These are phyloP conservation scores for Castanospermum australe DNA, from an alignment of 306 rosid genomes.

Conservation along the genomic window DNA sequence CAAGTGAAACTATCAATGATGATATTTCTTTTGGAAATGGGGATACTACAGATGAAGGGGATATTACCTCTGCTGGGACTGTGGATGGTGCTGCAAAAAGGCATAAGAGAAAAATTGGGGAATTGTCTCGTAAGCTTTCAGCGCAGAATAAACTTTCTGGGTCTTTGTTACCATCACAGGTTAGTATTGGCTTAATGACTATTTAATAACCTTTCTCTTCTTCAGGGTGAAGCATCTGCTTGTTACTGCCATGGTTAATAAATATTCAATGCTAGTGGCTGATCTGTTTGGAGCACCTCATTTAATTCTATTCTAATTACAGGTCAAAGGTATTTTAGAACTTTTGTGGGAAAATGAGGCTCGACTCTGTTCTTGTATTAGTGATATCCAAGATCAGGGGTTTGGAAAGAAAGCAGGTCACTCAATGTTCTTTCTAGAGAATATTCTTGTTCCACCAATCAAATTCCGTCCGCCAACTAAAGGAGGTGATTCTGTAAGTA, in stretches of 20 bases:
- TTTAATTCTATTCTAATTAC: constrained; percentile 21
- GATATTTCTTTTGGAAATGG: constrained; percentile 34
- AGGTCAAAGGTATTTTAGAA: constrained; percentile 60
- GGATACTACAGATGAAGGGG: constrained; percentile 35
- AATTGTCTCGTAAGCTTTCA: constrained; percentile 32
- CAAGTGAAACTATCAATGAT: constrained; percentile 41
- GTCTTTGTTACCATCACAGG: constrained; percentile 73
- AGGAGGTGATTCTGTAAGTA: constrained; percentile 79
- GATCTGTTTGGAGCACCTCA: not conserved
- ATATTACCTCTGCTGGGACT: constrained; percentile 24
- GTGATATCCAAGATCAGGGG: constrained; percentile 74
- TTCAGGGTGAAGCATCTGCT: not conserved
- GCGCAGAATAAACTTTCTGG: constrained; percentile 46
- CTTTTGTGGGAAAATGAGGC: constrained; percentile 77
- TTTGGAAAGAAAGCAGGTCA: constrained; percentile 61
- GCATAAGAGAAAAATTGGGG: constrained; percentile 10
- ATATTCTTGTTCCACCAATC: constrained; percentile 84
- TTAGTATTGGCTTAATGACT: constrained; percentile 23
- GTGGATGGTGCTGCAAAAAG: constrained; percentile 30
- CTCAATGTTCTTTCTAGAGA: constrained; percentile 82
- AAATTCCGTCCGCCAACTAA: constrained; percentile 90
- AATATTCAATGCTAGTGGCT: not conserved
- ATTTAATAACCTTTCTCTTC: not conserved
- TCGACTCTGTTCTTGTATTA: constrained; percentile 56
- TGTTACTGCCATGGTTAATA: not conserved